Conservation (phyloP, 164 flowering plant genomes). For the Kingdonia uniflora region DNA sequence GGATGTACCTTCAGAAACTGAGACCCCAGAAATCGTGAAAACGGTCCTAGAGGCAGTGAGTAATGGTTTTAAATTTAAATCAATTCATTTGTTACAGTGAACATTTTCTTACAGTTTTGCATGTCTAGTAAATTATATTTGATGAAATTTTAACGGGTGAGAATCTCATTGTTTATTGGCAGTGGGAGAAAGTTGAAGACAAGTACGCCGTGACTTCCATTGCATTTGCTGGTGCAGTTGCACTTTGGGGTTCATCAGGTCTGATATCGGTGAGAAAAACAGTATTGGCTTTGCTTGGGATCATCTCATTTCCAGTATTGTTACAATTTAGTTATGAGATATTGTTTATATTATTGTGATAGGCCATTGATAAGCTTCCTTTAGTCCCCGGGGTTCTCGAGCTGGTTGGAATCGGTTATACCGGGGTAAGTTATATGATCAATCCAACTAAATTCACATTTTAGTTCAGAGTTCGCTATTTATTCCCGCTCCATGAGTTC, state of each 20-base stretch:
- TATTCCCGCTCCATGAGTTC: too few species aligned
- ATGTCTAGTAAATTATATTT: background rate
- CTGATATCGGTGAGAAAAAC: constrained; percentile 52
- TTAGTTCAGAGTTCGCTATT: too few species aligned
- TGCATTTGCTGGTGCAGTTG: constrained; percentile 53
- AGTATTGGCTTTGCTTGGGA: background rate
- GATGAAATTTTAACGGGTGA: background rate
- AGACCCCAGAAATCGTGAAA: constrained; percentile 59
- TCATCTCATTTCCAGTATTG: background rate
- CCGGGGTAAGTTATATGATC: constrained; percentile 51
- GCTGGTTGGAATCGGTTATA: constrained; percentile 81
- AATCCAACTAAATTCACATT: background rate
- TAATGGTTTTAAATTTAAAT: background rate
- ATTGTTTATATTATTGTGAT: constrained; percentile 8
- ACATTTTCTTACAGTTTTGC: too few species aligned
- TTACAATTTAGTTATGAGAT: background rate
- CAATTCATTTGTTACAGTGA: background rate
- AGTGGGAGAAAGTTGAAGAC: constrained; percentile 98
- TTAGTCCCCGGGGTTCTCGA: constrained; percentile 75
- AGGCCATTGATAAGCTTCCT: constrained; percentile 96
- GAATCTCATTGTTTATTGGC: constrained; percentile 3
- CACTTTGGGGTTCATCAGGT: constrained; percentile 60
- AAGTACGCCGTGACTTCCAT: constrained; percentile 82
- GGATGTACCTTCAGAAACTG: constrained; percentile 46
- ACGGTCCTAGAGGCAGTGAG: constrained; percentile 60